These are phyloP conservation scores for Acanthamoeba culbertsoni DNA, from an alignment of 208 protist genomes.

Conservation along the genomic window DNA sequence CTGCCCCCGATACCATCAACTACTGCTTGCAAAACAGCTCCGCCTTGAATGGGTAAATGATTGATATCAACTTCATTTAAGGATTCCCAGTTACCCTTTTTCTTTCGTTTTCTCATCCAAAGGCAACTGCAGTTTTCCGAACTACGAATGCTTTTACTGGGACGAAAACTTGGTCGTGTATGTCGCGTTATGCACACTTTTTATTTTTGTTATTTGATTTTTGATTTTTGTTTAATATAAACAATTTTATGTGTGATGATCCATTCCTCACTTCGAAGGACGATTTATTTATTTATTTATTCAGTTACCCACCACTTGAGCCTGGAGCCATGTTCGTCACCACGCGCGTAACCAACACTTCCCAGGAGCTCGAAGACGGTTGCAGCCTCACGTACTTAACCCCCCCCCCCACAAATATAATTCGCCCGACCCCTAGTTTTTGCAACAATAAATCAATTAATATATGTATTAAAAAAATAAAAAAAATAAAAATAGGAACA, in stretches of 20 bases:
- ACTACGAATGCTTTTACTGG: constrained; percentile 38
- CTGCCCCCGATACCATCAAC: neutral
- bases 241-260: neutral
- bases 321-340: constrained; percentile 35
- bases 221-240: neutral
- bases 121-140: neutral
- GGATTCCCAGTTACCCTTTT: too few relatives aligned
- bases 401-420: neutral
- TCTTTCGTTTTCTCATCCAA: neutral
- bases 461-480: neutral
- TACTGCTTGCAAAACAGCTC: constrained; percentile 24
- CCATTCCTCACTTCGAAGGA: too few relatives aligned
- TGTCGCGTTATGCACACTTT: neutral
- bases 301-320: constrained; percentile 21
- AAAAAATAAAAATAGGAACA: neutral
- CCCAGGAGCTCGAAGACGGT: neutral
- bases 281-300: neutral
- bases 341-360: constrained; percentile 42
- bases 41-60: neutral
- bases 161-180: constrained; percentile 57
- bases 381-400: neutral
- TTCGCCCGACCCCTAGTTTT: neutral
- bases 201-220: neutral
- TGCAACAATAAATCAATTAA: too few relatives aligned
- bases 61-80: neutral